Evolutionary conservation across 1,284 basidiomycete genomes (phyloP), one percentile per base, ranked within the genome.

Genomic region (Vanrija sp.): DNA sequence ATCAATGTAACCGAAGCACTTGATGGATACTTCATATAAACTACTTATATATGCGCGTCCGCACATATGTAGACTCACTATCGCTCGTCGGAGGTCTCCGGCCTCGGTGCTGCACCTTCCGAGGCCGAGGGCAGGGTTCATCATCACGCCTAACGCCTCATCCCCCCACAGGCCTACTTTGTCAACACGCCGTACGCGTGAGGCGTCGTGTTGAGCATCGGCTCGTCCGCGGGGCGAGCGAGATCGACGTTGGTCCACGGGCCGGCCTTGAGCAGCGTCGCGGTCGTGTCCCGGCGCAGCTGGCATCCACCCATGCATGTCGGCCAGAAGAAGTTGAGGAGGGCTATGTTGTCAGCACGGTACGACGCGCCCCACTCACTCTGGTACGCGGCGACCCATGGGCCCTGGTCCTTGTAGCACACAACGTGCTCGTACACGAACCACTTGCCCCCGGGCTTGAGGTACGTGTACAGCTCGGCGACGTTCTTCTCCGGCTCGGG

Each of bases 351-450:
- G 43, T 54, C 35, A 52, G 49, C 19, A 27, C 15, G 31, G 15
- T 25, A 4, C 24, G 24, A 9, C 24, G 9, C 24, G 4, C 15
- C n/a, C 15, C 12, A 37, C 38, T 39, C 38, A 39, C 38, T 15
- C n/a, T 39, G 38, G 38, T 39, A 39, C n/a, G 9, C 1, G 7
- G 6, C 19, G 16, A 39, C 18, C 9, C 44, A 39, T 7, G 19
- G 1, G 1, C 57, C 57, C 39, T 59, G 57, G 9, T 44, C 31
- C 7, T n/a, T 18, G 27, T 44, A 19, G 16, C 41, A 27, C 18
- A 37, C 39, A 31, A 59, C 57, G 18, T 59, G 57, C 48, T 59
- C 57, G 43, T 59, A 59, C 37, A 59, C 54, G 35, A 41, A 59
- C 57, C 57, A 59, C 18, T 36, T 41, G 6, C 57, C 57, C 2